These are phyloP conservation scores for Daucus carota DNA, from an alignment of 129 eudicot genomes.

Conservation along the genomic window DH1_v3.0 NC_030383.2:54702001-54702500, in stretches of 20 bases:
- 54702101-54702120: not conserved
- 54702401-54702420: slow-evolving; percentile 77
- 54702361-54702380: slow-evolving; percentile 77
- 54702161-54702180: not conserved
- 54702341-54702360: slow-evolving; percentile 52
- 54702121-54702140: not conserved
- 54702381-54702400: slow-evolving; percentile 77
- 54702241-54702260: not conserved
- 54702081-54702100: too few relatives aligned
- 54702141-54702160: not conserved
- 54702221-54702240: not conserved
- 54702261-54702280: not conserved
- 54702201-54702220: not conserved
- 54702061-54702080: not conserved
- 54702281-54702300: too few relatives aligned
- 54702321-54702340: not conserved
- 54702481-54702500: not conserved
- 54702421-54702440: slow-evolving; percentile 66
- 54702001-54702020: not conserved
- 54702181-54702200: not conserved
- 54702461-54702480: not conserved
- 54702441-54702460: slow-evolving; percentile 65
- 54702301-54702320: not conserved
- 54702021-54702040: not conserved
- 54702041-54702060: not conserved